A percentile compares a stretch with the other conserved stretches of the same genome.
phyloP scores from a whole-genome alignment of 345 rosid genomes.

The Hibiscus syriacus region DNA sequence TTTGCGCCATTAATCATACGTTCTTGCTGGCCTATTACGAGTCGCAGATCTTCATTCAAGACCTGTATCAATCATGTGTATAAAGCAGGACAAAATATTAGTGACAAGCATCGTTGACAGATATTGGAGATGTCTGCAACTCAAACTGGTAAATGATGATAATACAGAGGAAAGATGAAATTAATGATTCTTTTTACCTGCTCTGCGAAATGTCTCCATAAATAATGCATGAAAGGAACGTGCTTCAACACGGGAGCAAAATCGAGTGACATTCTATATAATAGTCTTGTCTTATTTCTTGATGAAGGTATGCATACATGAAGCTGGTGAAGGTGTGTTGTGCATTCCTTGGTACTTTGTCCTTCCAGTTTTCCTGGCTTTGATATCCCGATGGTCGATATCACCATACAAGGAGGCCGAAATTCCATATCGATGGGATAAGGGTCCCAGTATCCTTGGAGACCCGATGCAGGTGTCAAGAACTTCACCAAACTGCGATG shows the following conservation, averaged over 20 bases:
- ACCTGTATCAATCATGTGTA: slow-evolving; percentile 39
- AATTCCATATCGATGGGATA: slow-evolving; percentile 99
- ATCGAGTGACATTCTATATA: slow-evolving; percentile 94
- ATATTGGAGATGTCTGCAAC: not conserved
- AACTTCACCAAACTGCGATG: slow-evolving; percentile 77
- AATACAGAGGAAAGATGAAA: not conserved
- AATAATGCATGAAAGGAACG: slow-evolving; percentile 70
- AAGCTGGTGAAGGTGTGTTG: slow-evolving; percentile 95
- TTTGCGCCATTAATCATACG: slow-evolving; percentile 82
- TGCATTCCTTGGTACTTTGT: slow-evolving; percentile 55
- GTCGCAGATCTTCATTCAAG: slow-evolving; percentile 77
- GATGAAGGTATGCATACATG: slow-evolving; percentile 95
- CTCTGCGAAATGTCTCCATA: slow-evolving; percentile 88
- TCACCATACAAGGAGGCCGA: slow-evolving; percentile 91
- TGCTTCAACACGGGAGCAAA: slow-evolving; percentile 81
- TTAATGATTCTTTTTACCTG: slow-evolving; percentile 42
- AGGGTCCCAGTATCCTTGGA: slow-evolving; percentile 98
- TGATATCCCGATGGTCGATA: slow-evolving; percentile 96
- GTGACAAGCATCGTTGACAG: not conserved
- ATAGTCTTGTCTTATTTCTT: slow-evolving; percentile 62
- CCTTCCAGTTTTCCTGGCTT: slow-evolving; percentile 94
- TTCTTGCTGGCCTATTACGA: slow-evolving; percentile 88
- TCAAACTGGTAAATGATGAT: not conserved
- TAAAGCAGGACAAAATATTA: not conserved
- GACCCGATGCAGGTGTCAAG: slow-evolving; percentile 82